Conservation (phyloP, 768 basidiomycete species). For the Tubosaeta sp. region DNA sequence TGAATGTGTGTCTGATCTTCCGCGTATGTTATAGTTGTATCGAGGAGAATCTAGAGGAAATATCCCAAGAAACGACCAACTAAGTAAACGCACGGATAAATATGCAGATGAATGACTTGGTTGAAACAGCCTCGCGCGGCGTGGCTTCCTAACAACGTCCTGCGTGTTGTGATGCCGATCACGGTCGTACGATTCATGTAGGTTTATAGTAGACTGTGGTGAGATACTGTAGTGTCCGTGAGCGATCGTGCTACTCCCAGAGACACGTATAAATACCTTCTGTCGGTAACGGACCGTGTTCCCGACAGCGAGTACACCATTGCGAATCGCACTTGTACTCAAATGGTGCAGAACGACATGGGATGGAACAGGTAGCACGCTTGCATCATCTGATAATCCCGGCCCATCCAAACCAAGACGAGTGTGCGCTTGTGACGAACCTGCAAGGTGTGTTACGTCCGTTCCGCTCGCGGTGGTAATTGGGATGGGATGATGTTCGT, state of each 20-base stretch:
- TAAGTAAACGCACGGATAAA: constrained; percentile 24
- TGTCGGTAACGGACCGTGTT: constrained; percentile 88
- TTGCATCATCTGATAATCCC: constrained; percentile 77
- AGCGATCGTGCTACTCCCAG: constrained; percentile 8
- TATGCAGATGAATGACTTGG: constrained; percentile 16
- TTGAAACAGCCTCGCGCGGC: constrained; percentile 8
- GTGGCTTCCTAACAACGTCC: constrained; percentile 24
- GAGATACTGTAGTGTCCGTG: constrained; percentile 54
- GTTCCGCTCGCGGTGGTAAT: constrained; percentile 39
- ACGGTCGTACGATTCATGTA: constrained; percentile 33
- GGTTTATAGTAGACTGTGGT: constrained; percentile 84
- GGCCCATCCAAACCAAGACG: constrained; percentile 35
- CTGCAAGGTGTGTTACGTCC: constrained; percentile 32
- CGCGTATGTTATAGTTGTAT: constrained; percentile 19
- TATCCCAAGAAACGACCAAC: constrained; percentile 27
- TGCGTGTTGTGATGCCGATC: constrained; percentile 18
- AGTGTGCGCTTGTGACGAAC: constrained; percentile 20
- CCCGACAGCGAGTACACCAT: constrained; percentile 89
- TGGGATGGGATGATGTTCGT: constrained; percentile 27
- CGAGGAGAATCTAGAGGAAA: constrained; percentile 22
- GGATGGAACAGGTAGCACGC: constrained; percentile 86
- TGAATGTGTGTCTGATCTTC: constrained; percentile 15
- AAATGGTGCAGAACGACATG: constrained; percentile 94
- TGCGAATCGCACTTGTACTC: constrained; percentile 91
- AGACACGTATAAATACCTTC: constrained; percentile 53